phyloP scores from a whole-genome alignment of 2,329 filamentous ascomycete genomes.

The Verticillium alfalfae region DNA sequence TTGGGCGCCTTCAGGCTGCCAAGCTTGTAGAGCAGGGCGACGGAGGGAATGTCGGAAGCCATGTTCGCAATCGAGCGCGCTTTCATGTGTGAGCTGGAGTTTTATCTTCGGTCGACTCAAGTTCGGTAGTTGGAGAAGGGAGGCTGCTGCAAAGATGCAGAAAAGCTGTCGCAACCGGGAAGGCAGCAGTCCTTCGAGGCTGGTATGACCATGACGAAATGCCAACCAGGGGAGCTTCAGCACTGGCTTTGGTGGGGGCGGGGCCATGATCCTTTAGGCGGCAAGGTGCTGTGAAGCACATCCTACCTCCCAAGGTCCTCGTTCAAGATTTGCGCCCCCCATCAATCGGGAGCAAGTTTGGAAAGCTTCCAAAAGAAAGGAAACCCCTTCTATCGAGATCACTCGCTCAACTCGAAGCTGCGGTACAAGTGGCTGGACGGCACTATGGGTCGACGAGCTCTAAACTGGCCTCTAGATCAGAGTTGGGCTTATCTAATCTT shows the following conservation, averaged over 20 bases:
- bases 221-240: neutral
- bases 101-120: neutral
- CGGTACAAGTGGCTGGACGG: too few species aligned
- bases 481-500: too few species aligned
- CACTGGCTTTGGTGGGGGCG: neutral
- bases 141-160: neutral
- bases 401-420: too few species aligned
- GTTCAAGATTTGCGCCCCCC: neutral
- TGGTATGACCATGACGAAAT: conserved; percentile 6
- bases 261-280: neutral
- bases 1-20: conserved; percentile 34
- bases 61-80: neutral
- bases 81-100: neutral
- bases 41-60: conserved; percentile 51
- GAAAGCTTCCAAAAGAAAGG: too few species aligned
- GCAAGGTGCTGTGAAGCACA: neutral
- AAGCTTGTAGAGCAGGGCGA: conserved; percentile 61
- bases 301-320: too few species aligned
- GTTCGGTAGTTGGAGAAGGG: neutral
- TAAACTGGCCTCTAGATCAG: too few species aligned
- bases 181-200: neutral
- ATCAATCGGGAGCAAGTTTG: too few species aligned
- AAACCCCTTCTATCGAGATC: too few species aligned
- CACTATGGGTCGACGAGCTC: too few species aligned
- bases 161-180: neutral